A percentile compares a stretch with the other conserved stretches of the same genome.
Evolutionary conservation across 2,329 filamentous ascomycete genomes (phyloP).

Genomic region (Penicillium aurantiogriseum): DNA sequence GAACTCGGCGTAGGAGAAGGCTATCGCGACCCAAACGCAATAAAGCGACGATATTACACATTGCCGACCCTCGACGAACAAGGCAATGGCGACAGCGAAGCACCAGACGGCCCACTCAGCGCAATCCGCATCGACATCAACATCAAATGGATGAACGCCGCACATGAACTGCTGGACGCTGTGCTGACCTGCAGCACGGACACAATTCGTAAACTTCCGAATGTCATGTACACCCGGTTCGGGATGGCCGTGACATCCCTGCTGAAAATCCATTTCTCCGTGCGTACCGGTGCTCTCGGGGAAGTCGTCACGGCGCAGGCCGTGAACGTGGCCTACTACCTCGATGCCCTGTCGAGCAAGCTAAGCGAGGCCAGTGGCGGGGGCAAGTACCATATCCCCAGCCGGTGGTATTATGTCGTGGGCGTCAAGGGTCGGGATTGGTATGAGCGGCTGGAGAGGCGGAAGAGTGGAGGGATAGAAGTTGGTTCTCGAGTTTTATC

Average conservation of each 20-base stretch:
- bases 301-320: constrained; percentile 31
- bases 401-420: constrained; percentile 35
- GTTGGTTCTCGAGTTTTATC: constrained; percentile 11
- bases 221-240: constrained; percentile 35
- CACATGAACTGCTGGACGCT: constrained; percentile 35
- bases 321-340: constrained; percentile 33
- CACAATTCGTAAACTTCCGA: constrained; percentile 35
- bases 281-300: constrained; percentile 31
- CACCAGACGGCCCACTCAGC: constrained; percentile 23
- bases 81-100: constrained; percentile 10
- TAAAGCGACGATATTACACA: constrained; percentile 35
- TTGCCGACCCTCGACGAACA: constrained; percentile 29
- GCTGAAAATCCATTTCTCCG: constrained; percentile 37
- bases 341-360: constrained; percentile 31
- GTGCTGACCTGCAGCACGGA: constrained; percentile 35
- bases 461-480: constrained; percentile 13
- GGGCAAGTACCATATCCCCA: constrained; percentile 35
- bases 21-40: constrained; percentile 36
- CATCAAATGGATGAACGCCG: constrained; percentile 40
- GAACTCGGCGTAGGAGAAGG: constrained; percentile 37
- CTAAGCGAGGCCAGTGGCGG: constrained; percentile 35
- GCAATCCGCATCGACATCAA: constrained; percentile 38
- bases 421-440: constrained; percentile 34
- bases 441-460: constrained; percentile 32
- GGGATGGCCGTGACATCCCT: constrained; percentile 34